These are phyloP conservation scores for Epichloe elymi DNA, from an alignment of 2,329 filamentous ascomycete genomes.

Conservation along the genomic window DNA sequence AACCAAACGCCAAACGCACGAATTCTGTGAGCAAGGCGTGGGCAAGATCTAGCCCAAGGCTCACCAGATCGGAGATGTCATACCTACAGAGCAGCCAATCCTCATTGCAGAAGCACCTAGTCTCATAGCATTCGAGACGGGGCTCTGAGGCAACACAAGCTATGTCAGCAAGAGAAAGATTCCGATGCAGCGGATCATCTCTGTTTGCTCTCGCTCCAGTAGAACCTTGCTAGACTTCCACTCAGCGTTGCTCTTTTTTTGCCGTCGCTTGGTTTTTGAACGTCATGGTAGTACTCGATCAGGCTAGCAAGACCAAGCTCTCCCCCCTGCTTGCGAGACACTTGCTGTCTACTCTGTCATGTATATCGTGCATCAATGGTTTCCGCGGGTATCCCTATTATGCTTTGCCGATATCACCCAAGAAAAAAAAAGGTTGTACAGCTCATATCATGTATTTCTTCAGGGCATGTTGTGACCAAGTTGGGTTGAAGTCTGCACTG, in stretches of 20 bases:
- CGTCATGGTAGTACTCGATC: neutral
- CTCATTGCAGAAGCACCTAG: neutral
- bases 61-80: neutral
- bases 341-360: neutral
- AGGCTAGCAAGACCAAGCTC: neutral
- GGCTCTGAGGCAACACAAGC: conserved; percentile 2
- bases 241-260: neutral
- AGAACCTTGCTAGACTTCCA: neutral
- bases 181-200: neutral
- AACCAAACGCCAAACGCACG: neutral
- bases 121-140: neutral
- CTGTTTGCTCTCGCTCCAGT: neutral
- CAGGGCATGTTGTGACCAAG: neutral
- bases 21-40: neutral
- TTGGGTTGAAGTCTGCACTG: neutral
- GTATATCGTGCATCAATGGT: neutral
- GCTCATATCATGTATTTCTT: neutral
- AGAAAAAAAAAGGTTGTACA: conserved; percentile 1
- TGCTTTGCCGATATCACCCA: neutral
- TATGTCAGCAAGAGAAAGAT: neutral
- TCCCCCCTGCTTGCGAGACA: neutral
- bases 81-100: neutral
- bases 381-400: neutral
- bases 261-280: neutral
- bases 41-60: neutral